Evolutionary conservation across 106 monocot genomes (phyloP).

Genomic region (Dendrobium catenatum): DNA sequence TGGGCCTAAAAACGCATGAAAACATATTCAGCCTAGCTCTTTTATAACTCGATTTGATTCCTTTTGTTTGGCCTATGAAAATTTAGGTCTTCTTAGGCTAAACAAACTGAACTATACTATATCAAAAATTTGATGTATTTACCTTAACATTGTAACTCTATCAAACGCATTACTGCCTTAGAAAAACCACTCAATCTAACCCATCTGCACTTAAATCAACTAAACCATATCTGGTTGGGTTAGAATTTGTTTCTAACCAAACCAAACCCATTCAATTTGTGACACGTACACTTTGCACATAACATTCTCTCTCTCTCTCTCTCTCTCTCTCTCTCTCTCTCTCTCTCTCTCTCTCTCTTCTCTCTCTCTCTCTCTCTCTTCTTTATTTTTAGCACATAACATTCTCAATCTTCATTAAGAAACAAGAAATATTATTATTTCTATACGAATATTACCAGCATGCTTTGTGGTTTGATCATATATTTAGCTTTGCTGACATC

Average conservation of each 20-base stretch:
- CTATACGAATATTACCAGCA: background rate
- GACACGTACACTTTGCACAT: no score
- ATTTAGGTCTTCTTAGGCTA: background rate
- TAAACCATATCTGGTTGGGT: background rate
- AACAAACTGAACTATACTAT: background rate
- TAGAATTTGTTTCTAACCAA: background rate
- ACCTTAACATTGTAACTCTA: background rate
- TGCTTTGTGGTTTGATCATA: background rate
- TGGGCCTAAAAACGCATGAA: background rate
- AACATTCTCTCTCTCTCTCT: no score
- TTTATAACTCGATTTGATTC: background rate
- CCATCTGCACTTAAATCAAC: background rate
- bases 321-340: no score
- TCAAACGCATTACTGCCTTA: background rate
- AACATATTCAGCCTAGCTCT: background rate
- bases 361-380: no score
- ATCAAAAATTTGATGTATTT: background rate
- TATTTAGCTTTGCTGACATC: background rate
- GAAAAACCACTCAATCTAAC: no score
- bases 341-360: no score
- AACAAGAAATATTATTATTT: background rate
- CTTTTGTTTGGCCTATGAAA: background rate
- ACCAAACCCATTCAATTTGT: background rate
- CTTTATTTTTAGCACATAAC: no score
- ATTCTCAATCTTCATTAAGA: background rate